These are phyloP conservation scores for Globisporangium nodosum DNA, from an alignment of 352 stramenopile species.

Conservation along the genomic window DNA sequence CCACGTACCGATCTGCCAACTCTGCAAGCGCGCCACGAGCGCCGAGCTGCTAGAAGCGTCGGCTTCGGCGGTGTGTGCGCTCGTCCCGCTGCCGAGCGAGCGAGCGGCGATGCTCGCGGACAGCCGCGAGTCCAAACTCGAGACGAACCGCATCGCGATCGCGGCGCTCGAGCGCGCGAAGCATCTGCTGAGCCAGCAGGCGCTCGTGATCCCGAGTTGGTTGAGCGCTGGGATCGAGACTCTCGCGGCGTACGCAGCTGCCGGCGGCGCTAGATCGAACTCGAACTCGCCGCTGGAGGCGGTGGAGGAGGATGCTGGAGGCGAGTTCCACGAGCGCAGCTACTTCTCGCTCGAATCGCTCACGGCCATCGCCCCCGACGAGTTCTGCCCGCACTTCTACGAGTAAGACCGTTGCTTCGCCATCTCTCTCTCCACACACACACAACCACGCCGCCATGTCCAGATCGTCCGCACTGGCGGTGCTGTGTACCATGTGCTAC, in stretches of 20 bases:
- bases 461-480: too few species aligned
- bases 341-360: conserved; percentile 60
- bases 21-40: conserved; percentile 35
- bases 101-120: conserved; percentile 32
- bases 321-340: conserved; percentile 51
- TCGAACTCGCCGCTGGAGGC: background rate
- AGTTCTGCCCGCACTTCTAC: conserved; percentile 53
- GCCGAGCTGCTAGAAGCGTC: conserved; percentile 31
- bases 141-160: conserved; percentile 39
- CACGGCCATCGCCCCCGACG: conserved; percentile 41
- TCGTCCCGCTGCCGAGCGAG: conserved; percentile 40
- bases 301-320: conserved; percentile 19
- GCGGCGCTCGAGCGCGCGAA: conserved; percentile 40
- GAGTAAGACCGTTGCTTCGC: conserved; percentile 2
- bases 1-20: conserved; percentile 40
- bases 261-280: too few species aligned
- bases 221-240: conserved; percentile 25
- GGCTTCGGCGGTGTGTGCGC: conserved; percentile 39
- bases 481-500: too few species aligned
- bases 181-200: conserved; percentile 24
- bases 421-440: too few species aligned
- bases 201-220: conserved; percentile 3
- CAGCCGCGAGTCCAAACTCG: conserved; percentile 52
- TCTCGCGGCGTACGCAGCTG: conserved; percentile 24
- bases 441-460: too few species aligned